These are phyloP conservation scores for Rhododendron vialii DNA, from an alignment of 148 eudicot species.

Conservation along the genomic window DNA sequence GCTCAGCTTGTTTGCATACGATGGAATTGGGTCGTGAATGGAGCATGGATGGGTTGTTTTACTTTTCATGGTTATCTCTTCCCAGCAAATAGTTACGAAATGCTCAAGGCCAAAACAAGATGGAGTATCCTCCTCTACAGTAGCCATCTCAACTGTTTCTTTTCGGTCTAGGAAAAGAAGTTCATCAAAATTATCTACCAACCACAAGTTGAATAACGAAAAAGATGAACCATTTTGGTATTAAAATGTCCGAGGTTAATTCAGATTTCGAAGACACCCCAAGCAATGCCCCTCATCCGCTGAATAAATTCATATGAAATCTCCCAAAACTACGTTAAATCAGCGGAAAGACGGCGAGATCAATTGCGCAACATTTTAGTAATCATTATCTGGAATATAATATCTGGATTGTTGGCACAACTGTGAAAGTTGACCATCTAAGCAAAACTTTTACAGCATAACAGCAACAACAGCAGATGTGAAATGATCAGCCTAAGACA, in stretches of 20 bases:
- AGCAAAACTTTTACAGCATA: neutral
- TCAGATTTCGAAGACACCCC: neutral
- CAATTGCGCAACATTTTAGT: neutral
- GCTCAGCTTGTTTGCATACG: no score
- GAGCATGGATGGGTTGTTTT: no score
- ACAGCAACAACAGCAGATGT: neutral
- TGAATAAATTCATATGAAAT: neutral
- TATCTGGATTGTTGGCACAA: neutral
- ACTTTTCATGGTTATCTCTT: no score
- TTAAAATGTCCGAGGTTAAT: neutral
- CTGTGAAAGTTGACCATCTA: neutral
- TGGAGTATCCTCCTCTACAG: neutral
- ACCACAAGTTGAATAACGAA: neutral
- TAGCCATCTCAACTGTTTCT: neutral
- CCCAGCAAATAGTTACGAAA: no score
- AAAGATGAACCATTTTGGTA: neutral
- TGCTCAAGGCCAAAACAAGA: no score
- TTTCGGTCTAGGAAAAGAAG: neutral
- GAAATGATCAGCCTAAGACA: neutral
- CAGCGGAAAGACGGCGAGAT: neutral
- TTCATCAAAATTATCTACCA: neutral
- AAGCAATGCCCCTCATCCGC: neutral
- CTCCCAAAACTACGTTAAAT: neutral
- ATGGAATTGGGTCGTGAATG: no score
- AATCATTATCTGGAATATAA: neutral